These are phyloP conservation scores for Penicillium sclerotiorum DNA, from an alignment of 2,329 filamentous ascomycete species.

Conservation along the genomic window DNA sequence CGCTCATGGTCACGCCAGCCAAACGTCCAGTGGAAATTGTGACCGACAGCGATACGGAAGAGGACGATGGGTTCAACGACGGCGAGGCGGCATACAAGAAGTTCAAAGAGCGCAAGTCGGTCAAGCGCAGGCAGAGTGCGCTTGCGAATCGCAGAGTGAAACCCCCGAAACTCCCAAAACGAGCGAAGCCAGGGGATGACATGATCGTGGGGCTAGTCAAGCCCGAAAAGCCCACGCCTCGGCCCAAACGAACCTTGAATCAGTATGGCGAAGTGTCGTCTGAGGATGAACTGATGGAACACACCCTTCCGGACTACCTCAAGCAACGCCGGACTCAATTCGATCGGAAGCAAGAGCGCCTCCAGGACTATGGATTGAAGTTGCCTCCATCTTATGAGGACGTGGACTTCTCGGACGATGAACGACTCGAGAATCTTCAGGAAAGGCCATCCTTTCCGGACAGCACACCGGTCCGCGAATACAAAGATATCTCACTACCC, in stretches of 20 bases:
- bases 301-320: constrained; percentile 72
- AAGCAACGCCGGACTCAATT: constrained; percentile 69
- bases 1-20: constrained; percentile 25
- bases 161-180: constrained; percentile 49
- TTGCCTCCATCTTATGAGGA: constrained; percentile 77
- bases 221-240: constrained; percentile 25
- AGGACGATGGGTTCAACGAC: constrained; percentile 40
- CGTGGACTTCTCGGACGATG: constrained; percentile 74
- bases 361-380: constrained; percentile 70
- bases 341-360: constrained; percentile 60
- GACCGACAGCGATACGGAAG: constrained; percentile 29
- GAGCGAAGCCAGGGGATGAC: constrained; percentile 35
- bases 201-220: constrained; percentile 41
- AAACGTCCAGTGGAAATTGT: no score
- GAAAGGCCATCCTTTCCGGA: constrained; percentile 71
- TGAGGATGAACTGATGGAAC: constrained; percentile 59
- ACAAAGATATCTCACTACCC: constrained; percentile 73
- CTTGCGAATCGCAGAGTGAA: constrained; percentile 53
- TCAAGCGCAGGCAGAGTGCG: constrained; percentile 56
- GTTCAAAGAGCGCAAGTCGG: constrained; percentile 63
- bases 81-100: constrained; percentile 57
- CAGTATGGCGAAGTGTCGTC: constrained; percentile 52
- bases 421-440: constrained; percentile 61
- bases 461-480: constrained; percentile 66
- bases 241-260: constrained; percentile 36